Evolutionary conservation across 371 early-diverging fungal genomes (phyloP), one percentile per base, ranked within the genome.

Genomic region (Capillidium rhysosporum): DNA sequence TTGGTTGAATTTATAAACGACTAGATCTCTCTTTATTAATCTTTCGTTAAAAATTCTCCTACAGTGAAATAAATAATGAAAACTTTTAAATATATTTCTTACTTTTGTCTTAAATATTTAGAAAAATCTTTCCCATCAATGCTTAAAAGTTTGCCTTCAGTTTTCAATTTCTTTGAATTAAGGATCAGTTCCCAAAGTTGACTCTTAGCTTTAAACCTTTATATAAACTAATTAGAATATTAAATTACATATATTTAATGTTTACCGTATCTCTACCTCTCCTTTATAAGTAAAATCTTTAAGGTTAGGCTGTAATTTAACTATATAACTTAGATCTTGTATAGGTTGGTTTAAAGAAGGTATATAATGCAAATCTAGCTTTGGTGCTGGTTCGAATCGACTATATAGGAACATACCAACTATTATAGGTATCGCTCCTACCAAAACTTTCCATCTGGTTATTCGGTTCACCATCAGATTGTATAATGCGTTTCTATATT

Each of bases 291-390:
- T 46, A 21, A 46, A 46, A 12, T 46, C 63, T 12, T 63, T 68
- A 25, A 86, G 60, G 60, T 86, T 70, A 3, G 90, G 88, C 21
- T 66, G 71, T 46, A 91, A 55, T 40, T 66, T 65, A 16, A 91
- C 59, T 49, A 64, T 69, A 66, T 91, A 91, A 66, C 89, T 83
- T 31, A 67, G 55, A 28, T 90, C 89, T 41, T 64, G 69, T 44
- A 84, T 73, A 46, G 40, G 67, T 63, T 38, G 92, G 90, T 43
- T 12, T 18, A 43, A 43, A 43, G 4, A 10, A n/a, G 21, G 21
- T 43, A 43, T 43, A n/a, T 43, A 43, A n/a, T 18, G 21, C 4
- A 10, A 43, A n/a, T 18, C 18, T 12, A 18, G n/a, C 5, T 38
- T 30, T 20, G 8, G 10, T 34, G 10, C 7, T 40, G 34, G 34